Conservation (phyloP, 2,329 filamentous ascomycete genomes). For the Diplodia seriata region DNA sequence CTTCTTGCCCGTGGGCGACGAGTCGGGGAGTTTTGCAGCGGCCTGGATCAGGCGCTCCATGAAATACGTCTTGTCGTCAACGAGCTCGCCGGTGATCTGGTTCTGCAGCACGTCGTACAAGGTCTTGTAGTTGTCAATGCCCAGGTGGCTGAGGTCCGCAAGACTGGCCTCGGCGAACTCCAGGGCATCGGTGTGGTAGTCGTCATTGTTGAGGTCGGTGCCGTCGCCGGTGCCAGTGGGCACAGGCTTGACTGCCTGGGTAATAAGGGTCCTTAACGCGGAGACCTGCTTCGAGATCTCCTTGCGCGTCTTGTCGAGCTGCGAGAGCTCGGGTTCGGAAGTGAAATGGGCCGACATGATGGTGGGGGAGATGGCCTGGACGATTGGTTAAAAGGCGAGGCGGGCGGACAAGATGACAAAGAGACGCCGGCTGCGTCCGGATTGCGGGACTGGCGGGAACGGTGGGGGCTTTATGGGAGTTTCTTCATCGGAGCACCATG, state of each 20-base stretch:
- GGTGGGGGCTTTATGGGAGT: neutral
- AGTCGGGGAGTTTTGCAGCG: constrained; percentile 53
- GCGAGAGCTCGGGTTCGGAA: constrained; percentile 29
- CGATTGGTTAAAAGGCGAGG: neutral
- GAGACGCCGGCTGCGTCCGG: neutral
- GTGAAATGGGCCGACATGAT: constrained; percentile 24
- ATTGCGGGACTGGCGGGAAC: neutral
- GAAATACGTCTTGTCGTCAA: constrained; percentile 68
- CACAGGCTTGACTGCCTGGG: constrained; percentile 41
- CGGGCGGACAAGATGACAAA: constrained; percentile 3
- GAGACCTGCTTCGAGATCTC: constrained; percentile 17
- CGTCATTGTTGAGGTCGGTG: constrained; percentile 46
- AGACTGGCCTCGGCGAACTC: constrained; percentile 45
- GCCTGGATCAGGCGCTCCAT: constrained; percentile 65
- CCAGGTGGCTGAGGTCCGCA: constrained; percentile 44
- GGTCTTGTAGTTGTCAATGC: constrained; percentile 46
- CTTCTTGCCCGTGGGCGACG: constrained; percentile 46
- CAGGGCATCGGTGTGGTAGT: constrained; percentile 41
- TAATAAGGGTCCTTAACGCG: constrained; percentile 40
- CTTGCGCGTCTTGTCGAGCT: constrained; percentile 29
- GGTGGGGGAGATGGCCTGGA: neutral
- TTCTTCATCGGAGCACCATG: neutral
- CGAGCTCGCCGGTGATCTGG: constrained; percentile 57
- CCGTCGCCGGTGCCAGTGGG: constrained; percentile 54
- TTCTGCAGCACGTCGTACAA: constrained; percentile 47